Percentiles rank a stretch among this genome's conserved stretches.
phyloP scores from a whole-genome alignment of 2,329 filamentous ascomycete species.

The Escovopsis weberi region DNA sequence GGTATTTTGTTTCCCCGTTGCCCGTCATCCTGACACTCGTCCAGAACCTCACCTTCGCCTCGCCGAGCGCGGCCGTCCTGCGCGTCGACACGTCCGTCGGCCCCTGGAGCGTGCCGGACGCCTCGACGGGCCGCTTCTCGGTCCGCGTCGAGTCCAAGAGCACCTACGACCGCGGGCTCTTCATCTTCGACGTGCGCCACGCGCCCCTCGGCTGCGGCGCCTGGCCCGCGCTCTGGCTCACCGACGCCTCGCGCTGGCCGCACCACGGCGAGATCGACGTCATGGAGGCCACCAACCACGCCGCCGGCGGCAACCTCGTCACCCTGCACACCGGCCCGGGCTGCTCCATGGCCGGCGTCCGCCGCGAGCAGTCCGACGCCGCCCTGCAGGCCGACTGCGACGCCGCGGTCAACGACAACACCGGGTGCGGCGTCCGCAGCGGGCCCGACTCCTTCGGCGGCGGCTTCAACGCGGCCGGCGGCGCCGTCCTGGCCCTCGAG shows the following conservation, averaged over 20 bases:
- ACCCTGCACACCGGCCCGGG: conserved; percentile 41
- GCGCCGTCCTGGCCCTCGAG: conserved; percentile 47
- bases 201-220: conserved; percentile 48
- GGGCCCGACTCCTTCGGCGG: conserved; percentile 31
- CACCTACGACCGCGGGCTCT: conserved; percentile 48
- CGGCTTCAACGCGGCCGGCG: conserved; percentile 36
- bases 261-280: conserved; percentile 49
- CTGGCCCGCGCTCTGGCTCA: conserved; percentile 54
- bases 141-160: conserved; percentile 47
- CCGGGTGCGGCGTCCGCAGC: conserved; percentile 41
- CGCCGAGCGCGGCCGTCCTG: conserved; percentile 36
- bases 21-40: background rate
- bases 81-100: conserved; percentile 46
- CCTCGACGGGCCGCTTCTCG: conserved; percentile 45
- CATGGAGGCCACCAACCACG: conserved; percentile 44
- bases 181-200: conserved; percentile 52
- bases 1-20: background rate
- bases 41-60: conserved; percentile 50
- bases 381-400: conserved; percentile 32
- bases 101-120: conserved; percentile 30
- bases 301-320: conserved; percentile 39
- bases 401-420: conserved; percentile 35
- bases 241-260: conserved; percentile 47
- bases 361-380: conserved; percentile 37
- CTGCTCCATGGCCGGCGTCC: conserved; percentile 36